Percentiles rank a stretch among this genome's conserved stretches.
Evolutionary conservation across 176 grass and related monocot genomes (phyloP).

Genomic region (Oryza punctata): DNA sequence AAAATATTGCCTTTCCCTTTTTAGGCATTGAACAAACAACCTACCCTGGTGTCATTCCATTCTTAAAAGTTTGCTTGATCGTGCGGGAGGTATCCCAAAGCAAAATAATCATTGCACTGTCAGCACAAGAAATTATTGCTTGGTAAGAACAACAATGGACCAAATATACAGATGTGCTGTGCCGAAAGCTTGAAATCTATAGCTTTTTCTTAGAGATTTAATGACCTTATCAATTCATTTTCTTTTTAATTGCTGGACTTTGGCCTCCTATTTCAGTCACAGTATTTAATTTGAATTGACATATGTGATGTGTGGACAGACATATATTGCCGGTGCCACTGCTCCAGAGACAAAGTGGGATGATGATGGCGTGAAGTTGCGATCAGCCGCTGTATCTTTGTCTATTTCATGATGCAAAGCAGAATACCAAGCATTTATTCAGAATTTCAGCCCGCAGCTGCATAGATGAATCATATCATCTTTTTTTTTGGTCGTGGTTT

Average conservation of each 20-base stretch:
- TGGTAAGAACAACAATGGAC: background rate
- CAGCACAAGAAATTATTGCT: background rate
- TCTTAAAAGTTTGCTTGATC: background rate
- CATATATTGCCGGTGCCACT: conserved; percentile 73
- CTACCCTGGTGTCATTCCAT: background rate
- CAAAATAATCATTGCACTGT: background rate
- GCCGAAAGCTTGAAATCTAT: background rate
- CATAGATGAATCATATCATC: conserved; percentile 1
- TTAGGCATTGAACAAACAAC: background rate
- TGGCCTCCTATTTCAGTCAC: conserved; percentile 14
- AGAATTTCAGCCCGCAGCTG: conserved; percentile 13
- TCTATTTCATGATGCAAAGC: conserved; percentile 53
- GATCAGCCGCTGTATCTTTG: conserved; percentile 81
- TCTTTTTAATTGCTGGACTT: background rate
- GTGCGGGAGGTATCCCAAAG: background rate
- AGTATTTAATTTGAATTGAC: conserved; percentile 10
- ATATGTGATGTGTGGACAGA: conserved; percentile 48
- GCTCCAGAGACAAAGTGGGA: conserved; percentile 86
- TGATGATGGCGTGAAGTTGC: conserved; percentile 72
- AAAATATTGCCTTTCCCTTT: background rate
- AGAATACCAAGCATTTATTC: background rate
- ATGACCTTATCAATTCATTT: conserved; percentile 11
- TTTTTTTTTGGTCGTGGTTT: background rate
- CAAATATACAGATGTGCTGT: conserved; percentile 6
- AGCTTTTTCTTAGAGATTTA: conserved; percentile 1